Evolutionary conservation across 495 filamentous ascomycete species (phyloP).

Genomic region (Neurospora sp.): DNA sequence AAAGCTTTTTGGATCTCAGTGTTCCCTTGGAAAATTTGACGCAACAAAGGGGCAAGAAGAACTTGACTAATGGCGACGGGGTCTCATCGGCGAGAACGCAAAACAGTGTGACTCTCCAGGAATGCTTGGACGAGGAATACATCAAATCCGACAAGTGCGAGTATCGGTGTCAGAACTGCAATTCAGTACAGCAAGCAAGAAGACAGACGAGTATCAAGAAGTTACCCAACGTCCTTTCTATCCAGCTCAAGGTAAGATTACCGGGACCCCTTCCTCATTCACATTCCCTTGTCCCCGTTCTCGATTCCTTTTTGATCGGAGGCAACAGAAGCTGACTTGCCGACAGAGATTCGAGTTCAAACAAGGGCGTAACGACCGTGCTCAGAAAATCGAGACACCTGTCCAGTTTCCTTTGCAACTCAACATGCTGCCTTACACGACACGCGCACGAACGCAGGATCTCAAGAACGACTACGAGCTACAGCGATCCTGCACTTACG

Average conservation of each 20-base stretch:
- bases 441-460: constrained; percentile 37
- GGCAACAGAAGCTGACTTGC: not conserved
- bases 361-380: constrained; percentile 43
- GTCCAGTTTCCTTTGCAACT: constrained; percentile 78
- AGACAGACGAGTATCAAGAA: constrained; percentile 72
- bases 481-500: constrained; percentile 55
- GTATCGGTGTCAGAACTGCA: constrained; percentile 72
- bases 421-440: constrained; percentile 82
- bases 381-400: constrained; percentile 69
- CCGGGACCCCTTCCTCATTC: not conserved
- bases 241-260: constrained; percentile 71
- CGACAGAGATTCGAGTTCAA: constrained; percentile 69
- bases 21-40: constrained; percentile 60
- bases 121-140: constrained; percentile 73
- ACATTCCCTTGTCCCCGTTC: not conserved
- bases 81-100: constrained; percentile 7
- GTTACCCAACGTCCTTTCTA: constrained; percentile 76
- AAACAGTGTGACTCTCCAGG: constrained; percentile 46
- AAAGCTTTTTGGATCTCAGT: constrained; percentile 80
- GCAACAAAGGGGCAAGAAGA: constrained; percentile 41
- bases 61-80: constrained; percentile 20
- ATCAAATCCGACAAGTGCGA: constrained; percentile 66
- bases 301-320: not conserved
- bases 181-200: constrained; percentile 58
- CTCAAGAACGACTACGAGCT: constrained; percentile 36